Evolutionary conservation across 2,329 filamentous ascomycete species (phyloP), one percentile per base, ranked within the genome.

Genomic region (Mycosphaerella sp.): DNA sequence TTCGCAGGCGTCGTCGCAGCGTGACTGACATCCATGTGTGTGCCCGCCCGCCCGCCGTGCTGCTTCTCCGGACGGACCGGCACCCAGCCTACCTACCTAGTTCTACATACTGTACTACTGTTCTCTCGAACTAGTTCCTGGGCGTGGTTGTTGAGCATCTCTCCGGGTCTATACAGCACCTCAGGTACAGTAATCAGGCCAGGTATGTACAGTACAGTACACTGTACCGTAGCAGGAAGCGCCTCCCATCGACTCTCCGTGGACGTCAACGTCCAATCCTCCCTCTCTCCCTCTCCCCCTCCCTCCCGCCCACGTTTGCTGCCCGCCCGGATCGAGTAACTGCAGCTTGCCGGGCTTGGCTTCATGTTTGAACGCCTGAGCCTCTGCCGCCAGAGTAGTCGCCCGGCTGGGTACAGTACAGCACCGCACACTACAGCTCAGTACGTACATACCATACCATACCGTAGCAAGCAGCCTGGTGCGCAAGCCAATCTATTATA

Each of bases 1-100:
- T 44, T 44, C 27, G 32, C 43, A 41, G 42, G n/a, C n/a, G n/a
- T n/a, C n/a, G n/a, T n/a, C 56, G 56, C 54, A n/a, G 56, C 50
- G 56, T 53, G 28, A 3, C 5, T 25, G 21, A 4, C 21, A 25
- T 44, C 56, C 56, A 58, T 59, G 56, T 53, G 51, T n/a, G n/a
- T n/a, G n/a, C n/a, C n/a, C n/a, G n/a, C 54, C 42, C 53, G 51
- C 54, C 42, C 21, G 21, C 21, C 21, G 4, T 25, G 21, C 21
- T 25, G 21, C 21, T 25, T 42, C 42, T 41, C 44, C 41, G 52
- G n/a, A n/a, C n/a, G n/a, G n/a, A n/a, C n/a, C n/a, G n/a, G n/a
- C n/a, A n/a, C 41, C 42, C 28, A 21, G 36, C 21, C 21, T 4
- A 21, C 21, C 21, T 21, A 18, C 48, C 40, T 9, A 17, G 36